These are phyloP conservation scores for Echinochloa phyllopogon DNA, from an alignment of 176 grass and related monocot genomes.

Conservation along the genomic window DNA sequence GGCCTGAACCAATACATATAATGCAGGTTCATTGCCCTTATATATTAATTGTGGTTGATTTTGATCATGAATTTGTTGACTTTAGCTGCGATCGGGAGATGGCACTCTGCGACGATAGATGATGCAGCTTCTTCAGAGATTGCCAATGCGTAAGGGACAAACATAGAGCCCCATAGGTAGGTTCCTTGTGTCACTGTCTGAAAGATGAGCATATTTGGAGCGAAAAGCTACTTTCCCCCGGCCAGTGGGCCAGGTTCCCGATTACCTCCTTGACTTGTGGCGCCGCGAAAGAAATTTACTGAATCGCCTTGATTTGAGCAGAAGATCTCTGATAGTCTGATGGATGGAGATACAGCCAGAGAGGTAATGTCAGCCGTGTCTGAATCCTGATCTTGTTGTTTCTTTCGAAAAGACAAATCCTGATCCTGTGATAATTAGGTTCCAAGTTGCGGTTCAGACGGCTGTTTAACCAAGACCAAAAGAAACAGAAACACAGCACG, in stretches of 20 bases:
- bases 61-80: constrained; percentile 25
- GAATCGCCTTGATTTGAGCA: neutral
- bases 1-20: neutral
- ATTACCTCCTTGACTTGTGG: constrained; percentile 26
- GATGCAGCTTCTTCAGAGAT: neutral
- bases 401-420: neutral
- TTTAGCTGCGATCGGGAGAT: neutral
- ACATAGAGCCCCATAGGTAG: constrained; percentile 9
- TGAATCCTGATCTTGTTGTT: neutral
- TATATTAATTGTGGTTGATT: too few species aligned
- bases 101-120: neutral
- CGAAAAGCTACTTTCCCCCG: constrained; percentile 6
- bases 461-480: neutral
- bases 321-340: neutral
- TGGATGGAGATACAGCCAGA: neutral
- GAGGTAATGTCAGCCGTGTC: neutral
- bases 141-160: constrained; percentile 37
- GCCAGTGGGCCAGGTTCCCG: neutral
- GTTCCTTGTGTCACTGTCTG: neutral
- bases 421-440: neutral
- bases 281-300: neutral
- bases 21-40: too few species aligned
- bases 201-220: constrained; percentile 17
- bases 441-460: neutral
- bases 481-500: neutral